A percentile compares a stretch with the other conserved stretches of the same genome.
phyloP scores from a whole-genome alignment of 2,329 filamentous ascomycete species.

The Cordyceps fumosorosea region DNA sequence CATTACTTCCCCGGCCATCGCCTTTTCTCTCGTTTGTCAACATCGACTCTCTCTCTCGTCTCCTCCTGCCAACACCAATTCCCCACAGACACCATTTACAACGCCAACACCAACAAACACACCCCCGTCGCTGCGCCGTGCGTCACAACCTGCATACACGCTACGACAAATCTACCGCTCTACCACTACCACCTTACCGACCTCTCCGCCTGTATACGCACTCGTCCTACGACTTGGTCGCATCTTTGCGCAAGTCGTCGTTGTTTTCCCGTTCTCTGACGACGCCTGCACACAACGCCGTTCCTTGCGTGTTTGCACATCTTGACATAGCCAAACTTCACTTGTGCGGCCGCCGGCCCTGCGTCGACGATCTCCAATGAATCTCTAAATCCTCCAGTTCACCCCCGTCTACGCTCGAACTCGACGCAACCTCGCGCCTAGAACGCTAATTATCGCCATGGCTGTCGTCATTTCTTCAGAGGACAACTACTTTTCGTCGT shows the following conservation, averaged over 20 bases:
- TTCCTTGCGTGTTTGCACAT: neutral
- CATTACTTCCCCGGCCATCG: neutral
- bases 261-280: neutral
- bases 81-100: neutral
- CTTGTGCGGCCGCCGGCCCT: conserved; percentile 1
- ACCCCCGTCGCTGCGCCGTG: conserved; percentile 5
- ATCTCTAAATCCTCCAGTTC: conserved; percentile 10
- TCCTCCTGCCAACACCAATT: neutral
- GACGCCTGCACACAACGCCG: neutral
- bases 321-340: neutral
- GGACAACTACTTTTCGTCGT: conserved; percentile 50
- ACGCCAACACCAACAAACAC: neutral
- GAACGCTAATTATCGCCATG: conserved; percentile 30
- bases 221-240: neutral
- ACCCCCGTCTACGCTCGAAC: neutral
- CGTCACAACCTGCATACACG: conserved; percentile 5
- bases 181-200: neutral
- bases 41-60: neutral
- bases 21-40: conserved; percentile 4
- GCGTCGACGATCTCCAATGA: conserved; percentile 4
- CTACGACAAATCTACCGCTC: neutral
- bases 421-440: neutral
- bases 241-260: neutral
- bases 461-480: conserved; percentile 51
- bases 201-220: neutral